Evolutionary conservation across 805 yeast species (phyloP).

Genomic region (Candida vaughaniae): DNA sequence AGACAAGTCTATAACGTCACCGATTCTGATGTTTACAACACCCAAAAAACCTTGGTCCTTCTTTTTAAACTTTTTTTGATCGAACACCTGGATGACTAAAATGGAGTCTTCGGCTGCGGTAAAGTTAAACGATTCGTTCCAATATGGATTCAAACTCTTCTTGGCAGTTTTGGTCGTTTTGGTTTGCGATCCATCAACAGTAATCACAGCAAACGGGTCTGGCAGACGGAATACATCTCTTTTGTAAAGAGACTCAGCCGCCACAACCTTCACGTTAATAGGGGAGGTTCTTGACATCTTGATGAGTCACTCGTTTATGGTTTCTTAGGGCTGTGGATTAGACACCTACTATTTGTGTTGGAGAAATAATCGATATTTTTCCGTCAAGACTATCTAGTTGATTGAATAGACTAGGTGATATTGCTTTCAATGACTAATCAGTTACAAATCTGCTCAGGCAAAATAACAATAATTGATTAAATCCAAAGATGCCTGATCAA

Average conservation of each 20-base stretch:
- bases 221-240: conserved; percentile 95
- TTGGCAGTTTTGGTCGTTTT: conserved; percentile 92
- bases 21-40: conserved; percentile 86
- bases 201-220: conserved; percentile 95
- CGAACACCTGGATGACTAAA: conserved; percentile 90
- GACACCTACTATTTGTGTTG: too few species aligned
- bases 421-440: too few species aligned
- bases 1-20: conserved; percentile 77
- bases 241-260: conserved; percentile 93
- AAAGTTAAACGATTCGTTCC: conserved; percentile 92
- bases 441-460: too few species aligned
- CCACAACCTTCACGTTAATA: conserved; percentile 75
- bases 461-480: too few species aligned
- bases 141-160: conserved; percentile 92
- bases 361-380: not conserved
- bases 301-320: too few species aligned
- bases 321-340: too few species aligned
- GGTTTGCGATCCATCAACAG: conserved; percentile 97
- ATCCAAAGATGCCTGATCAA: too few species aligned
- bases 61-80: conserved; percentile 95
- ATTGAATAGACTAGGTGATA: too few species aligned
- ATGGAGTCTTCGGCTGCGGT: conserved; percentile 77
- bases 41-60: conserved; percentile 98
- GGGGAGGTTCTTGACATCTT: conserved; percentile 17
- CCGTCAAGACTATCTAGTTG: too few species aligned